Percentiles rank a stretch among this genome's conserved stretches.
Evolutionary conservation across 2,329 filamentous ascomycete genomes (phyloP).

Genomic region (Cyphellophora europaea): DNA sequence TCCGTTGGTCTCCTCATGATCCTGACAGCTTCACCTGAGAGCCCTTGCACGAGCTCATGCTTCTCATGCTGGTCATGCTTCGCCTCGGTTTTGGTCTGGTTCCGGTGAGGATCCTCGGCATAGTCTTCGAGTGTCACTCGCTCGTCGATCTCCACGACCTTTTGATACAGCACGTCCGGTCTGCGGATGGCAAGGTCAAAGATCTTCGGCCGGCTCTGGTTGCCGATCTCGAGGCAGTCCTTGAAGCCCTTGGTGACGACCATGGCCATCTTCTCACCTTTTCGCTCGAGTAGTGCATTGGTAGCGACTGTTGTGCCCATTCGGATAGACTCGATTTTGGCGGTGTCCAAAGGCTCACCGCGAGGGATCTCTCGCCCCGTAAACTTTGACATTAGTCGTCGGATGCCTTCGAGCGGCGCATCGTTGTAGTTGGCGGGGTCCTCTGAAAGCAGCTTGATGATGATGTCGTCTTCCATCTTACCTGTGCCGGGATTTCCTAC

Average conservation of each 20-base stretch:
- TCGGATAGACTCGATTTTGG: conserved; percentile 77
- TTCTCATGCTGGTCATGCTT: conserved; percentile 35
- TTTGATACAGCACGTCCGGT: conserved; percentile 77
- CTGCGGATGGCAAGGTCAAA: conserved; percentile 84
- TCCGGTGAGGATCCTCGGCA: conserved; percentile 69
- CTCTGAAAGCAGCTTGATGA: conserved; percentile 83
- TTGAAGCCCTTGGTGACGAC: conserved; percentile 81
- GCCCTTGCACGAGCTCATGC: conserved; percentile 50
- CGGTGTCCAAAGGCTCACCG: conserved; percentile 70
- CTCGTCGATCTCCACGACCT: conserved; percentile 83
- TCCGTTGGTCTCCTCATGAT: conserved; percentile 54
- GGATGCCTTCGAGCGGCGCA: conserved; percentile 83
- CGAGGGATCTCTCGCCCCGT: conserved; percentile 66
- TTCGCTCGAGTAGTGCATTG: conserved; percentile 81
- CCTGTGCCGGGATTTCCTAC: conserved; percentile 69
- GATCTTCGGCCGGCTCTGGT: conserved; percentile 80
- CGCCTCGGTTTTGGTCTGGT: conserved; percentile 45
- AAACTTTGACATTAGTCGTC: conserved; percentile 73
- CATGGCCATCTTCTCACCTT: conserved; percentile 80
- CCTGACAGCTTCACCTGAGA: conserved; percentile 66
- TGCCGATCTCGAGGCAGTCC: conserved; percentile 81
- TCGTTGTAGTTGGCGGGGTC: conserved; percentile 86
- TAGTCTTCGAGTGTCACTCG: conserved; percentile 87
- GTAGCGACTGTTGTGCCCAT: conserved; percentile 96
- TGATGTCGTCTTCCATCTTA: conserved; percentile 60